phyloP scores from a whole-genome alignment of 352 stramenopile genomes.

The Lagenidium giganteum region DNA sequence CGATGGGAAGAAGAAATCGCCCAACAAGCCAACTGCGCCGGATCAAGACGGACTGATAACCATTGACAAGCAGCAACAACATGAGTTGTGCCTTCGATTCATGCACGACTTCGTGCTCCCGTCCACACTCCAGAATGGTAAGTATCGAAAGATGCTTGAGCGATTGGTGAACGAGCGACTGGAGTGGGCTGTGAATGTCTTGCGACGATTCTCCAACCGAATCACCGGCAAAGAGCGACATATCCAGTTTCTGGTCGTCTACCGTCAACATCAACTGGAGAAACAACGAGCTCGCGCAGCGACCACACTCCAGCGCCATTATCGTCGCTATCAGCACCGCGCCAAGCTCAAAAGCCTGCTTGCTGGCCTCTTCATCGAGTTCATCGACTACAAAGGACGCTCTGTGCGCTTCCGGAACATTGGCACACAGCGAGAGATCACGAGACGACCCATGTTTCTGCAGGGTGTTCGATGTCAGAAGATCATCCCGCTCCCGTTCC shows the following conservation, averaged over 20 bases:
- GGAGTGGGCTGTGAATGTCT: conserved; percentile 34
- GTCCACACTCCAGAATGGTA: conserved; percentile 48
- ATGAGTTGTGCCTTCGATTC: conserved; percentile 43
- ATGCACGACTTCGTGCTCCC: conserved; percentile 64
- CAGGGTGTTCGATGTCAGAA: conserved; percentile 40
- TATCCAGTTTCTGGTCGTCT: conserved; percentile 38
- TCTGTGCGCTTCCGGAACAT: conserved; percentile 39
- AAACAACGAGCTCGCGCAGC: conserved; percentile 16
- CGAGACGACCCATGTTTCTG: conserved; percentile 44
- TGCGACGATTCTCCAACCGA: conserved; percentile 37
- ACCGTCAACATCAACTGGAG: conserved; percentile 24
- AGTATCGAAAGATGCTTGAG: conserved; percentile 48
- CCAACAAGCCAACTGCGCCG: neutral
- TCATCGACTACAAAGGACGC: conserved; percentile 37
- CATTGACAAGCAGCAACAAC: conserved; percentile 11
- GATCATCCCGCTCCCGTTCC: conserved; percentile 57
- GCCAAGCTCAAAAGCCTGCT: conserved; percentile 35
- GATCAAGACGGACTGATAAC: neutral
- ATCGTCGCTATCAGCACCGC: conserved; percentile 42
- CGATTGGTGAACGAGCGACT: conserved; percentile 27
- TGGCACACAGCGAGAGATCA: conserved; percentile 24
- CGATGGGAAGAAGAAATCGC: neutral
- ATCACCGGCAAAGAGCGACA: conserved; percentile 34
- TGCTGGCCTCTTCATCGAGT: conserved; percentile 57
- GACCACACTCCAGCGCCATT: conserved; percentile 36